Conservation (phyloP, 805 yeast species). For the Isabelozyma rhagii region DNA sequence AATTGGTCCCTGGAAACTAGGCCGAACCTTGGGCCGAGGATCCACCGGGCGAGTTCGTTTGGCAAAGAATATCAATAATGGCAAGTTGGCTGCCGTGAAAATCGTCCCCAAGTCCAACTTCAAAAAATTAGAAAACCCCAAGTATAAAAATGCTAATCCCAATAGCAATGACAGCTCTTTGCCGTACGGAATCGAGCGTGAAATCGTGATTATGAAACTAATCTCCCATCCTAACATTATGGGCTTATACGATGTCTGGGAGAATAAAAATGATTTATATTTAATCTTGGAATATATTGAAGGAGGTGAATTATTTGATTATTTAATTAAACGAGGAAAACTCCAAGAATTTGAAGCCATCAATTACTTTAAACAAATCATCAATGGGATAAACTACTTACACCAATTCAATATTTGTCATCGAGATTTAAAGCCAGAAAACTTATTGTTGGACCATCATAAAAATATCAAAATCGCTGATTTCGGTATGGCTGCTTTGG, state of each 20-base stretch:
- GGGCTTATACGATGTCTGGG: slow-evolving; percentile 97
- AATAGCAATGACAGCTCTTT: slow-evolving; percentile 44
- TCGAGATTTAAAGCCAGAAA: slow-evolving; percentile 81
- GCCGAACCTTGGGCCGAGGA: slow-evolving; percentile 76
- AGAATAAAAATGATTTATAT: slow-evolving; percentile 83
- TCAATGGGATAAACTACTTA: slow-evolving; percentile 75
- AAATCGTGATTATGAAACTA: slow-evolving; percentile 94
- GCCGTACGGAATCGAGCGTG: slow-evolving; percentile 96
- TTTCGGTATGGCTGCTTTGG: slow-evolving; percentile 88
- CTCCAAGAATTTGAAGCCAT: slow-evolving; percentile 70
- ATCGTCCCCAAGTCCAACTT: slow-evolving; percentile 68
- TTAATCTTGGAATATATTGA: slow-evolving; percentile 79
- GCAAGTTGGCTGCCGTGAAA: slow-evolving; percentile 79
- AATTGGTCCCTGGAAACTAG: slow-evolving; percentile 83
- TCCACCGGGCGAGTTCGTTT: slow-evolving; percentile 78
- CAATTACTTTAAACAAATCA: slow-evolving; percentile 71
- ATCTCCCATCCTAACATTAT: slow-evolving; percentile 91
- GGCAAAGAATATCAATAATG: slow-evolving; percentile 66
- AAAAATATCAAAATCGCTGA: slow-evolving; percentile 77
- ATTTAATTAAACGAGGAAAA: slow-evolving; percentile 67
- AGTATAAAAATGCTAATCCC: slow-evolving; percentile 27
- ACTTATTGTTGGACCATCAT: slow-evolving; percentile 62
- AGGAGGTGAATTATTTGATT: slow-evolving; percentile 81
- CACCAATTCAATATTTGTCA: slow-evolving; percentile 80
- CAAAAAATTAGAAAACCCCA: slow-evolving; percentile 44